Conservation (phyloP, 2,329 filamentous ascomycete genomes). For the Nannizzia gypsea region DNA sequence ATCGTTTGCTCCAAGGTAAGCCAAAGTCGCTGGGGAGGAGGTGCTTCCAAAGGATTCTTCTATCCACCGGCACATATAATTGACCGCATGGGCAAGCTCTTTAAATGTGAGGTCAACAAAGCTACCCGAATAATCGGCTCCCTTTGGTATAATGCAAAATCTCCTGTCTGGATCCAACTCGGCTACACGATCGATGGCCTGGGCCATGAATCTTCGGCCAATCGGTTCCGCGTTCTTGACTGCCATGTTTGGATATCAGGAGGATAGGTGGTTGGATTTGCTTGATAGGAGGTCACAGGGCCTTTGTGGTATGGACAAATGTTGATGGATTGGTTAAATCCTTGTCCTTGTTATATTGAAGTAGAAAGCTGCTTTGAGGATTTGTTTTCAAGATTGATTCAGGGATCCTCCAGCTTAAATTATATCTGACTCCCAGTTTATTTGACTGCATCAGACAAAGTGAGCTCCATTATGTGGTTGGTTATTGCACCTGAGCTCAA, state of each 20-base stretch:
- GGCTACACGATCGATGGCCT: not conserved
- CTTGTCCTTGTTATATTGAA: not conserved
- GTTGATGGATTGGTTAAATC: not conserved
- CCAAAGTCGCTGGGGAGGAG: constrained; percentile 10
- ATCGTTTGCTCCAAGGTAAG: constrained; percentile 17
- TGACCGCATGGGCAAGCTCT: constrained; percentile 13
- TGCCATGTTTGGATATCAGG: not conserved
- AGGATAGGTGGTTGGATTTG: not conserved
- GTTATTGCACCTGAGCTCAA: not conserved
- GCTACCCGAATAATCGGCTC: not conserved
- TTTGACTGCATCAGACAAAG: not conserved
- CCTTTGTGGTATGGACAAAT: not conserved
- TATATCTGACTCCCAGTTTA: not conserved
- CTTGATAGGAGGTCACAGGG: not conserved
- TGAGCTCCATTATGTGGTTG: not conserved
- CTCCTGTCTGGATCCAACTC: not conserved
- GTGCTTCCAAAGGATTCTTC: constrained; percentile 14
- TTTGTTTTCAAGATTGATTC: not conserved
- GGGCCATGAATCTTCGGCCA: not conserved
- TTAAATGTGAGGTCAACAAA: not conserved
- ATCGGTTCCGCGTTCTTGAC: not conserved
- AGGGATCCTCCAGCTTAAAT: not conserved
- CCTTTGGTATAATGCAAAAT: not conserved
- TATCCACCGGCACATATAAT: constrained; percentile 19
- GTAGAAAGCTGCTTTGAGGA: not conserved